phyloP scores from a whole-genome alignment of 2,329 filamentous ascomycete species.

The Alternaria infectoria region DNA sequence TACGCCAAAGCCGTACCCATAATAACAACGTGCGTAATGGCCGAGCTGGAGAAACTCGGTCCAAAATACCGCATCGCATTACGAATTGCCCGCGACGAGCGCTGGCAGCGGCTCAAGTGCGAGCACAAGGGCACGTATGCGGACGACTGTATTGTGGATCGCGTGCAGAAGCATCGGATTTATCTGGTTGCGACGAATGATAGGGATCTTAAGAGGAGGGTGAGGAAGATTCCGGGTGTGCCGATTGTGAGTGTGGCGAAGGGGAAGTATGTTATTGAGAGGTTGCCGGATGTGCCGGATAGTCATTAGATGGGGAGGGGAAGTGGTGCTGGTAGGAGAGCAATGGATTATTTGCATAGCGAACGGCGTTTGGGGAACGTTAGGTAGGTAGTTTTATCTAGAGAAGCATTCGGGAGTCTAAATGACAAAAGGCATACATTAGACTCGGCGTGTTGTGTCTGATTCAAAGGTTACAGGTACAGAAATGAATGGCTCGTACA shows the following conservation, averaged over 20 bases:
- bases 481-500: not conserved
- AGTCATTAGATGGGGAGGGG: slow-evolving; percentile 42
- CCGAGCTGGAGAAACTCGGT: slow-evolving; percentile 87
- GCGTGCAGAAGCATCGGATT: slow-evolving; percentile 55
- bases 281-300: slow-evolving; percentile 82
- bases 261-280: slow-evolving; percentile 94
- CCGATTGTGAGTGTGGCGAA: slow-evolving; percentile 81
- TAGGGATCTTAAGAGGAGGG: slow-evolving; percentile 71
- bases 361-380: slow-evolving; percentile 6
- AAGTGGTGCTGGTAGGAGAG: no score
- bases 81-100: slow-evolving; percentile 84
- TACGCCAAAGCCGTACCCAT: slow-evolving; percentile 90
- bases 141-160: slow-evolving; percentile 66
- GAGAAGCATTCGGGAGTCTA: not conserved
- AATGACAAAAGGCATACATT: not conserved
- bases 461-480: not conserved
- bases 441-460: not conserved
- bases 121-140: slow-evolving; percentile 89
- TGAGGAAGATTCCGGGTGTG: slow-evolving; percentile 81
- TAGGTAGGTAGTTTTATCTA: not conserved
- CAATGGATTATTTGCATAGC: slow-evolving; percentile 12
- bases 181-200: slow-evolving; percentile 59
- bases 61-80: slow-evolving; percentile 84
- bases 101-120: slow-evolving; percentile 85
- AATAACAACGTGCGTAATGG: slow-evolving; percentile 78